Evolutionary conservation across 2,329 filamentous ascomycete genomes (phyloP).

Genomic region (Teratosphaeria gauchensis): DNA sequence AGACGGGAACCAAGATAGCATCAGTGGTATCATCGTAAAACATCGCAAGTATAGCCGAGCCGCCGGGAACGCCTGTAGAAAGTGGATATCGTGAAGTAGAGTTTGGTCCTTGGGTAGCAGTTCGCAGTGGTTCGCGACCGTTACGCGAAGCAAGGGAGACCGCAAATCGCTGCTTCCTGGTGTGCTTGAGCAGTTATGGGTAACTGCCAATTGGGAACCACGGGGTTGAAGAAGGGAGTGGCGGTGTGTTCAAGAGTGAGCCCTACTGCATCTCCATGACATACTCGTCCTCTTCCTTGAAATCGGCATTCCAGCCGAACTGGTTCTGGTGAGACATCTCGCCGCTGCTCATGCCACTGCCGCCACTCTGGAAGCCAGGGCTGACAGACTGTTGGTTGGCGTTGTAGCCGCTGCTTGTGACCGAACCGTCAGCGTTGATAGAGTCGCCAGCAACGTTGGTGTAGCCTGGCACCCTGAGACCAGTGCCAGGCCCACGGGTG

Average conservation of each 20-base stretch:
- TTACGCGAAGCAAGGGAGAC: conserved; percentile 6
- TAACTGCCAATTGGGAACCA: background rate
- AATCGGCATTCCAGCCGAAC: conserved; percentile 42
- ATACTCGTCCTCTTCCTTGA: conserved; percentile 94
- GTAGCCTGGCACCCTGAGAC: conserved; percentile 82
- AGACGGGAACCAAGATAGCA: conserved; percentile 1
- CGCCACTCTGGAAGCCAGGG: conserved; percentile 53
- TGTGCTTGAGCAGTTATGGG: background rate
- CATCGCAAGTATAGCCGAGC: conserved; percentile 5
- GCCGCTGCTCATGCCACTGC: conserved; percentile 48
- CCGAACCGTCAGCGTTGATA: conserved; percentile 50
- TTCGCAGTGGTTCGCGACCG: background rate
- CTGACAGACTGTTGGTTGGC: conserved; percentile 33
- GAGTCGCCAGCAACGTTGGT: conserved; percentile 84
- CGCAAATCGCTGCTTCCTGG: conserved; percentile 1
- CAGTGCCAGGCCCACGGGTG: conserved; percentile 70
- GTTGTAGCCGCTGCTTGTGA: conserved; percentile 13
- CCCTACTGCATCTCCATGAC: conserved; percentile 56
- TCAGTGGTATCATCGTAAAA: conserved; percentile 8
- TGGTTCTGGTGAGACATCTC: conserved; percentile 42
- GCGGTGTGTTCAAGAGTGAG: background rate
- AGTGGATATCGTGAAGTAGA: conserved; percentile 1
- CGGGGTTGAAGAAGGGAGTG: background rate
- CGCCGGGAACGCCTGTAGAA: conserved; percentile 5
- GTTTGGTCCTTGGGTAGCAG: background rate